These are phyloP conservation scores for Inga laurina DNA, from an alignment of 306 rosid genomes.

Conservation along the genomic window DNA sequence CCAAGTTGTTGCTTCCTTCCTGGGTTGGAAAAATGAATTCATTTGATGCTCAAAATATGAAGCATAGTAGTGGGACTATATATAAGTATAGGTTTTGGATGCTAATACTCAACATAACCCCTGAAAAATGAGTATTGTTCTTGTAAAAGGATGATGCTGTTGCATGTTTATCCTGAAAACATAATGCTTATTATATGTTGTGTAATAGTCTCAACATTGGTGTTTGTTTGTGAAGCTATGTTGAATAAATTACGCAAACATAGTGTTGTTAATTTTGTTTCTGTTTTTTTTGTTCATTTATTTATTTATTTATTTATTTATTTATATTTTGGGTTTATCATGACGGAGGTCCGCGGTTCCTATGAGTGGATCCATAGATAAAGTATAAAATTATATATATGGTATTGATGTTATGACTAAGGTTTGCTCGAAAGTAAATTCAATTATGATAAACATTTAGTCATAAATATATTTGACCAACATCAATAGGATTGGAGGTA, in stretches of 20 bases:
- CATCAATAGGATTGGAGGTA: no score
- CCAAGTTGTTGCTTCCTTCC: constrained; percentile 40
- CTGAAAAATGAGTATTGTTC: constrained; percentile 48
- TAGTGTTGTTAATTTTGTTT: constrained; percentile 11
- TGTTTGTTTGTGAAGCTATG: constrained; percentile 49
- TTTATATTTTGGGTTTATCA: neutral
- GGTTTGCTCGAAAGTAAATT: neutral
- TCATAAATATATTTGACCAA: neutral
- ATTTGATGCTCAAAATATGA: constrained; percentile 42
- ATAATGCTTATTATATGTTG: constrained; percentile 47
- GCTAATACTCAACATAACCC: constrained; percentile 44
- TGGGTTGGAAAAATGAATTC: constrained; percentile 54
- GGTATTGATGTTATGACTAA: neutral
- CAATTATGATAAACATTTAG: no score
- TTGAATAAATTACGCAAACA: constrained; percentile 44
- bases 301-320: no score
- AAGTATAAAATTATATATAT: neutral
- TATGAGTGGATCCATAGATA: neutral
- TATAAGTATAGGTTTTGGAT: constrained; percentile 38
- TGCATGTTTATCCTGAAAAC: constrained; percentile 43
- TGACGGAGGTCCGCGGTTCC: neutral
- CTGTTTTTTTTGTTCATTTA: neutral
- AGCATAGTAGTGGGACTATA: constrained; percentile 49
- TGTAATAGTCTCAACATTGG: constrained; percentile 51
- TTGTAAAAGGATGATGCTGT: constrained; percentile 53